A percentile compares a stretch with the other conserved stretches of the same genome.
phyloP scores from a whole-genome alignment of 2,329 filamentous ascomycete genomes.

The Waltergamsia citrina region DNA sequence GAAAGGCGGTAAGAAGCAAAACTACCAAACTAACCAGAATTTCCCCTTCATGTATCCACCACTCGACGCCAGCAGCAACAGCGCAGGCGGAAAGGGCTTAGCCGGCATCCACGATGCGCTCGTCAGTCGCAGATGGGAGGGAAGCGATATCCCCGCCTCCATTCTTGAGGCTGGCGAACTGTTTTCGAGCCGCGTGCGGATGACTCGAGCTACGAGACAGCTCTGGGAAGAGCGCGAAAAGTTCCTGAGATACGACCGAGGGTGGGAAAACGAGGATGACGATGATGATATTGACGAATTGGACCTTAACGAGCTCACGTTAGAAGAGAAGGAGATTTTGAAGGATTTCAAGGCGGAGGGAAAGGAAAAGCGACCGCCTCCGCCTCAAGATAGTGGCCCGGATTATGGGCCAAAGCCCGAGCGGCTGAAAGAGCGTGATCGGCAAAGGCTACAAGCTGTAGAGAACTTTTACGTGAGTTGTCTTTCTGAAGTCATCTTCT shows the following conservation, averaged over 20 bases:
- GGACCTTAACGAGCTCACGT: constrained; percentile 32
- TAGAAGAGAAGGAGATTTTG: constrained; percentile 30
- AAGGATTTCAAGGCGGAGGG: constrained; percentile 29
- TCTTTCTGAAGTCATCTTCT: too few relatives aligned
- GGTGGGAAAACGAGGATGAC: constrained; percentile 56
- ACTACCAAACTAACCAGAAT: constrained; percentile 98
- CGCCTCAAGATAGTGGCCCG: constrained; percentile 15
- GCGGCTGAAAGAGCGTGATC: constrained; percentile 41
- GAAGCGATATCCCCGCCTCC: constrained; percentile 86
- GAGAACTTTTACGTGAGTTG: constrained; percentile 76
- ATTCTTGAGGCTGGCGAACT: constrained; percentile 92
- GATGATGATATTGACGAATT: constrained; percentile 36
- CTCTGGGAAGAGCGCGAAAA: constrained; percentile 89
- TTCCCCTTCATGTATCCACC: constrained; percentile 98
- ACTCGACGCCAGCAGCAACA: constrained; percentile 79
- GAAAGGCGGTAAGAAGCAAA: constrained; percentile 96
- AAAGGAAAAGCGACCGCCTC: constrained; percentile 11
- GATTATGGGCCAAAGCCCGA: constrained; percentile 39
- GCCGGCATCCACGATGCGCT: constrained; percentile 71
- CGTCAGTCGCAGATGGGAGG: constrained; percentile 81
- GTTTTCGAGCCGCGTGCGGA: constrained; percentile 82
- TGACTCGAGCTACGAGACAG: constrained; percentile 84
- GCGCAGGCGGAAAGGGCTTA: constrained; percentile 78
- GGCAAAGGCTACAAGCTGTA: constrained; percentile 60
- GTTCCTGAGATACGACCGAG: constrained; percentile 86